Evolutionary conservation across 345 rosid genomes (phyloP).

Genomic region (Linum tenue): DNA sequence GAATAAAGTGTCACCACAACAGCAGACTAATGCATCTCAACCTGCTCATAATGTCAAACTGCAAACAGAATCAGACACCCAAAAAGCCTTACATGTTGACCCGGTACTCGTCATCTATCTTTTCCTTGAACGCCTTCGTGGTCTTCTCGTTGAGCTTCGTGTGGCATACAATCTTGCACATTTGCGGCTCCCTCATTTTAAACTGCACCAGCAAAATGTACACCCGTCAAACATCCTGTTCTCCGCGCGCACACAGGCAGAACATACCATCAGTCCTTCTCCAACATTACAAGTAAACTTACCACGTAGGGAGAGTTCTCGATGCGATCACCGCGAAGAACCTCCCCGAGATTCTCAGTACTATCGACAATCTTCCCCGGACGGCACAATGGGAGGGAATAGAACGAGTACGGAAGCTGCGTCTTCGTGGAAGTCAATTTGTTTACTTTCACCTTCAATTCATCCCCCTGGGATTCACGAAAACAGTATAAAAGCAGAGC

Average conservation of each 20-base stretch:
- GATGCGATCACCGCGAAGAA: slow-evolving; percentile 84
- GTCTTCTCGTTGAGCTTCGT: slow-evolving; percentile 40
- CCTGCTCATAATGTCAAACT: not conserved
- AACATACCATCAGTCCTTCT: not conserved
- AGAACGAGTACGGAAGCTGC: slow-evolving; percentile 81
- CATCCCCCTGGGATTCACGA: slow-evolving; percentile 47
- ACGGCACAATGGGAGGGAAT: slow-evolving; percentile 60
- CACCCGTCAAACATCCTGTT: slow-evolving; percentile 11
- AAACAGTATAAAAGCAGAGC: not conserved
- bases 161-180: slow-evolving; percentile 54
- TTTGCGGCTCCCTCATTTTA: slow-evolving; percentile 70
- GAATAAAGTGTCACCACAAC: not conserved
- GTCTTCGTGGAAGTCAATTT: slow-evolving; percentile 84
- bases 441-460: slow-evolving; percentile 81
- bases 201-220: slow-evolving; percentile 37
- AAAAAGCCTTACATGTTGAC: slow-evolving; percentile 56
- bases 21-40: not conserved
- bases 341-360: slow-evolving; percentile 93
- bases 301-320: slow-evolving; percentile 85
- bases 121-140: slow-evolving; percentile 63
- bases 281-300: slow-evolving; percentile 8
- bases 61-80: not conserved
- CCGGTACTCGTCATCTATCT: slow-evolving; percentile 74
- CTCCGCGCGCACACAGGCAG: not conserved
- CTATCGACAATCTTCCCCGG: slow-evolving; percentile 61